These are phyloP conservation scores for Xylariomycetidae sp. DNA, from an alignment of 2,329 filamentous ascomycete genomes.

Conservation along the genomic window DNA sequence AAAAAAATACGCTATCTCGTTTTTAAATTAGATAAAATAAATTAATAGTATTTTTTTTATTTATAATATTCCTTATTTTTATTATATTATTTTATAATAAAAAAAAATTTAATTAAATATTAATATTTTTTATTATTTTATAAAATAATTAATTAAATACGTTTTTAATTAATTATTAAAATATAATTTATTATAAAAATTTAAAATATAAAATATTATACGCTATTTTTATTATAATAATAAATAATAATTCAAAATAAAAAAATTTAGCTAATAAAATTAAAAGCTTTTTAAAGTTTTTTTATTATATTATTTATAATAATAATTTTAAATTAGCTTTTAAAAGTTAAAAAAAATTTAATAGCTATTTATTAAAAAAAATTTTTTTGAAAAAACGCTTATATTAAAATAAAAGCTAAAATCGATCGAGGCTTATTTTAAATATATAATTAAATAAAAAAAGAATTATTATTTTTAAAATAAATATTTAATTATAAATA, in stretches of 20 bases:
- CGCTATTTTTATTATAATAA: neutral
- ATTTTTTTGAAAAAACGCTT: no score
- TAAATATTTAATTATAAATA: no score
- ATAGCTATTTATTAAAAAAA: no score
- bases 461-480: no score
- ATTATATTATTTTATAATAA: no score
- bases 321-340: neutral
- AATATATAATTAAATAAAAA: no score
- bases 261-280: no score
- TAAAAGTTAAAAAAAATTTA: neutral
- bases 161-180: neutral
- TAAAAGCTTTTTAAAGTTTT: neutral
- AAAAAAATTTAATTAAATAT: no score
- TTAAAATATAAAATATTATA: neutral
- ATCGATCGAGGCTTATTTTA: no score
- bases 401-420: no score
- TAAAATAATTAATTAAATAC: neutral
- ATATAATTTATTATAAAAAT: neutral
- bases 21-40: neutral
- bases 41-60: conserved; percentile 1
- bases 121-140: neutral
- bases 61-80: neutral
- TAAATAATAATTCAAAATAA: neutral
- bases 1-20: neutral
- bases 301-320: neutral